Evolutionary conservation across 352 stramenopile species (phyloP).

Genomic region (Paralagenidium karlingii): DNA sequence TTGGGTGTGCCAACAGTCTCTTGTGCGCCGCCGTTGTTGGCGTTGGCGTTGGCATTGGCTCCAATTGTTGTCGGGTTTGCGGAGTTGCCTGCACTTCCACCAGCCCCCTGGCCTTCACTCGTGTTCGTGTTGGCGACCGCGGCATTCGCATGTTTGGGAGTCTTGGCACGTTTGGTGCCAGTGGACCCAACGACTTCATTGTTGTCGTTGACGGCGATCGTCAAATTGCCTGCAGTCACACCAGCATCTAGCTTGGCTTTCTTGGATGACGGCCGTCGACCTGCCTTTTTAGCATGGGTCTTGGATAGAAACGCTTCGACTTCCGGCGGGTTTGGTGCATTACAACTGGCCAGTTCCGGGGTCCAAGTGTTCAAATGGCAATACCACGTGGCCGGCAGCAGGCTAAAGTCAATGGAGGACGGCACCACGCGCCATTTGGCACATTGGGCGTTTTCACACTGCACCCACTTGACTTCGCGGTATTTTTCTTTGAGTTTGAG

Average conservation of each 20-base stretch:
- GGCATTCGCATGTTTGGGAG: not conserved
- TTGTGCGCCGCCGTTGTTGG: not conserved
- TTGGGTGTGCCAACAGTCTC: not conserved
- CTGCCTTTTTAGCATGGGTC: conserved; percentile 33
- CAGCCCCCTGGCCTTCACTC: not conserved
- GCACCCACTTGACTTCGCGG: conserved; percentile 87
- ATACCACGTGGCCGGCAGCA: conserved; percentile 85
- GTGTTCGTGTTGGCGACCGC: not conserved
- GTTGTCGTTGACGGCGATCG: not conserved
- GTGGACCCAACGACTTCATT: not conserved
- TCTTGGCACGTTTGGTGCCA: not conserved
- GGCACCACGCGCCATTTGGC: conserved; percentile 93
- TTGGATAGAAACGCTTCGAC: conserved; percentile 60
- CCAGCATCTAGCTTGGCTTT: conserved; percentile 17
- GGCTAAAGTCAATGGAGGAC: conserved; percentile 76
- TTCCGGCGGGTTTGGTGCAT: conserved; percentile 48
- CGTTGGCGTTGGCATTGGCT: not conserved
- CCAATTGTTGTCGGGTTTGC: no score
- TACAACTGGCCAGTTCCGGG: conserved; percentile 56
- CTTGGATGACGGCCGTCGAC: conserved; percentile 25
- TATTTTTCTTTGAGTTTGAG: conserved; percentile 72
- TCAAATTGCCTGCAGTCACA: no score
- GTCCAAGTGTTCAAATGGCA: conserved; percentile 75
- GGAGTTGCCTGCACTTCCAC: not conserved
- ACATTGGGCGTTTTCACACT: conserved; percentile 90